Base-by-base conservation (phyloP, 2,329 filamentous ascomycete species). In the Pseudopithomyces maydicus region DNA sequence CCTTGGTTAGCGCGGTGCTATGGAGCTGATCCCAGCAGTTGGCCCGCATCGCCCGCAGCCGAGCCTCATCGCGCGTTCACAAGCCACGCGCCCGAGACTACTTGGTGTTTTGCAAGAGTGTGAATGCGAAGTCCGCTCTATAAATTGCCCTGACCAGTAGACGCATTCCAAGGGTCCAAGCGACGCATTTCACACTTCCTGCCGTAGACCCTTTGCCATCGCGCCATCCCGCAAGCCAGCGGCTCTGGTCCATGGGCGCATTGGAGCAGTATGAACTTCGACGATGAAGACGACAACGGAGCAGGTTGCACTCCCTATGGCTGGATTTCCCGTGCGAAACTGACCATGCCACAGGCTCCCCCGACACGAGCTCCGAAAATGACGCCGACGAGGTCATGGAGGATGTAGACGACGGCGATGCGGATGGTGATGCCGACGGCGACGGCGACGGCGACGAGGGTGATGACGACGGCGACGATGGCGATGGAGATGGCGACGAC, bases 241-340 rank as follows among this genome's bases (percentile, higher is more conserved):
- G 39, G 22, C 33, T 15, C 19, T 26, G 23, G 46, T 44, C 22
- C 22, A 61, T 62, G 55, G 61, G 56, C 38, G 38, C 38, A 19
- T 17, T 41, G 14, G 38, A 50, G 51, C 65, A 70, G 52, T 49
- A 76, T 76, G 73, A 76, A 78, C 57, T 81, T 80, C 62, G 79
- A 81, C 62, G 80, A 81, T 58, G 80, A 81, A 56, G 79, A 76
- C 44, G 74, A 77, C 7, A 75, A 77, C 66, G 74, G 73, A 60
- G 69, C 66, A 56, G 74, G 72, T 72, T 63, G 74, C 56, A 15
- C n/a, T 39, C 41, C 42, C 14, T 5, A 17, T 32, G 43, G 19
- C 43, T 22, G 19, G 32, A 19, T 20, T 26, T 10, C 6, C 42
- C 36, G 17, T 39, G 22, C 38, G 43, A 32, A 39, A 43, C 62